Base-by-base conservation (phyloP, 106 monocot species). In the Amphibolis antarctica region DNA sequence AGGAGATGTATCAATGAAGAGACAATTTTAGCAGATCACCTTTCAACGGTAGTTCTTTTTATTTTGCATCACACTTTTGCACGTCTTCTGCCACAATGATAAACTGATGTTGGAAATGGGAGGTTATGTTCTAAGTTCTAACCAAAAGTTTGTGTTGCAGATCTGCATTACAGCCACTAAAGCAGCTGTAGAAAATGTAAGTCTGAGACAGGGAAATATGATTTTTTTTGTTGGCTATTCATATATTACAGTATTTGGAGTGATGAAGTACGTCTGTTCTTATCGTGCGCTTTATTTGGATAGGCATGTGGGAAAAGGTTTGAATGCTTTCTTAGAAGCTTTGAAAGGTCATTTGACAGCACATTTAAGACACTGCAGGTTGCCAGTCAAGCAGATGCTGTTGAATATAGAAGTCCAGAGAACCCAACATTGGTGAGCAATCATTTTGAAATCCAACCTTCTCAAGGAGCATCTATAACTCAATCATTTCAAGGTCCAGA, bases 331-430 rank as follows among this genome's bases (percentile, higher is more conserved):
- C 46, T 86, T 74, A 70, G 67, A 65, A 96, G 86, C 60, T 89
- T 96, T 46, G 80, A 86, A 53, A 96, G 80, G 68, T 84, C 94
- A 75, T 96, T 96, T 74, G 55, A 66, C 46, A 89, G 83, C 79
- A 89, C 94, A 55, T 52, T 96, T 64, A 86, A 80, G 66, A 86
- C 89, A 22, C 77, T 89, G 29, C 65, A 53, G 60, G 25, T 75
- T 48, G 76, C 86, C 44, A 73, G 73, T 47, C 73, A 71, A 53
- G 51, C 60, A 68, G 70, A 72, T 30, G 44, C 11, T 60, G 54
- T 28, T 53, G 53, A 78, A 42, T 69, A 71, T 70, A 69, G 26
- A 64, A 72, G 48, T 26, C 21, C 42, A 3, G 17, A 3, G 13
- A 15, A 15, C 2, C 49, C 49, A 49, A 3, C 49, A 19, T 49